phyloP scores from a whole-genome alignment of 1,139 yeast species.

The Sugiyamaella paludigena region DNA sequence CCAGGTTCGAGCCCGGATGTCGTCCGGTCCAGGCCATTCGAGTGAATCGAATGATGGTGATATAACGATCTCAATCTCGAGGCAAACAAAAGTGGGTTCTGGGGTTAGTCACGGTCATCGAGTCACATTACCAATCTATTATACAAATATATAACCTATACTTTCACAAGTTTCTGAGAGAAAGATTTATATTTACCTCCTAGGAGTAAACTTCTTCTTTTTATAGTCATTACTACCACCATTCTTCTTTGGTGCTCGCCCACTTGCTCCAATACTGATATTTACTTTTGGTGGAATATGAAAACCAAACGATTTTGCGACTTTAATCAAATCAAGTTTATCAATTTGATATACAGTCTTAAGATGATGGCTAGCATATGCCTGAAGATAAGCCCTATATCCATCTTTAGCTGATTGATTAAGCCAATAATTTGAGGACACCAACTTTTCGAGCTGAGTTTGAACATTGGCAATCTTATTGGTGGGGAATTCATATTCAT shows the following conservation, averaged over 20 bases:
- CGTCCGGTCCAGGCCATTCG: too few species aligned
- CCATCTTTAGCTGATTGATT: conserved; percentile 98
- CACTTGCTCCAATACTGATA: conserved; percentile 91
- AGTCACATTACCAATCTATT: too few species aligned
- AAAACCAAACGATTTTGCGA: conserved; percentile 93
- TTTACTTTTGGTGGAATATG: conserved; percentile 96
- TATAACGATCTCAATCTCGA: too few species aligned
- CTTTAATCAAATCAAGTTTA: conserved; percentile 88
- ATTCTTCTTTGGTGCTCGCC: conserved; percentile 47
- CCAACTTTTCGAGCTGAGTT: conserved; percentile 84
- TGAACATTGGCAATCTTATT: conserved; percentile 95
- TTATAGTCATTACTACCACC: conserved; percentile 13
- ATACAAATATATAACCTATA: neutral
- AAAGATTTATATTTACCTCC: neutral
- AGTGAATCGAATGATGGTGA: too few species aligned
- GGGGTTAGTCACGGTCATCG: too few species aligned
- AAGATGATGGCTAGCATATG: conserved; percentile 93
- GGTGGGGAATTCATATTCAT: conserved; percentile 93
- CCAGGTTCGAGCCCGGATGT: too few species aligned
- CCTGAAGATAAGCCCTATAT: conserved; percentile 91
- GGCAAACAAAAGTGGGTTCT: too few species aligned
- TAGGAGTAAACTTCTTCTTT: conserved; percentile 13
- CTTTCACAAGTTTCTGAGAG: neutral
- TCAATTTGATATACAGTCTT: conserved; percentile 96
- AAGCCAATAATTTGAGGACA: conserved; percentile 87